Conservation (phyloP, 495 filamentous ascomycete genomes). For the Parathielavia hyrcaniae region DNA sequence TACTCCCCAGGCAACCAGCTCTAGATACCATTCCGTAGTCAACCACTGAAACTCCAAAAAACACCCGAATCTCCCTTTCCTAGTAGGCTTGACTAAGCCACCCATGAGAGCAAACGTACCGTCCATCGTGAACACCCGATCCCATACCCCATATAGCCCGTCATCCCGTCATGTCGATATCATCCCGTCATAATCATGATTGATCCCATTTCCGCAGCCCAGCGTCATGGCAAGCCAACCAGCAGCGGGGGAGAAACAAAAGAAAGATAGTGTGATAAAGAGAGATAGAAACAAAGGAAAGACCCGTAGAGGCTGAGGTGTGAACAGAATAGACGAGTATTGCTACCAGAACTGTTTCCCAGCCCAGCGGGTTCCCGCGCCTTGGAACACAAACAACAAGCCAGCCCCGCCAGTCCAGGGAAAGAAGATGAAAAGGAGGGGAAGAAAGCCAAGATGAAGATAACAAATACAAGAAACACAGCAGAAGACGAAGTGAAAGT, state of each 20-base stretch:
- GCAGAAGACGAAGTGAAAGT: neutral
- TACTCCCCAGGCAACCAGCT: neutral
- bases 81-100: neutral
- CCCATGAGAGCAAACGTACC: neutral
- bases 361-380: slow-evolving; percentile 5
- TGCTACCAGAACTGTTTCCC: neutral
- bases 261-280: neutral
- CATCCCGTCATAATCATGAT: slow-evolving; percentile 9
- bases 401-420: neutral
- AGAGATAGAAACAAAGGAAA: neutral
- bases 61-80: neutral
- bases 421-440: too few relatives aligned
- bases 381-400: neutral
- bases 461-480: neutral
- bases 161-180: neutral
- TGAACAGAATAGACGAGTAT: neutral
- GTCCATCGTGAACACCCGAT: neutral
- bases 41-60: neutral
- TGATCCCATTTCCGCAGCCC: neutral
- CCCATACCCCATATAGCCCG: neutral
- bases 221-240: neutral
- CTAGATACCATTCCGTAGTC: neutral
- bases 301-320: neutral
- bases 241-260: neutral
- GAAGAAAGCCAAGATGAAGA: neutral